Evolutionary conservation across 352 stramenopile genomes (phyloP).

Genomic region (Pythium dissotocum): DNA sequence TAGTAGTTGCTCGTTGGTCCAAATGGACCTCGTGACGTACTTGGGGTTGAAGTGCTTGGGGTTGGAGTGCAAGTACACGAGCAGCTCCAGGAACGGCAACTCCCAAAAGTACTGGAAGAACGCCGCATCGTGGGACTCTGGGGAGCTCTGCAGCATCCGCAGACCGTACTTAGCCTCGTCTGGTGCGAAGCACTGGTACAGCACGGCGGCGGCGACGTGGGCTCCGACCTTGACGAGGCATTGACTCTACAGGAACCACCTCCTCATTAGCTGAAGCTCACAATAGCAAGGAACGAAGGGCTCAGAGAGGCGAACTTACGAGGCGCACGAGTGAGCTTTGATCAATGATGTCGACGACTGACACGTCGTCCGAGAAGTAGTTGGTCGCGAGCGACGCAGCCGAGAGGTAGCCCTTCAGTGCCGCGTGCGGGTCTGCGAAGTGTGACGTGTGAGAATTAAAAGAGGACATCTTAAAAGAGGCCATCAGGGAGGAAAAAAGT

Average conservation of each 20-base stretch:
- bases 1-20: background rate
- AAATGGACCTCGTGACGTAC: slow-evolving; percentile 26
- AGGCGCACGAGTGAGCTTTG: slow-evolving; percentile 82
- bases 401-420: slow-evolving; percentile 71
- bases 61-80: slow-evolving; percentile 77
- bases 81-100: slow-evolving; percentile 78
- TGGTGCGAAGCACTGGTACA: slow-evolving; percentile 81
- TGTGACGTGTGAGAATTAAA: background rate
- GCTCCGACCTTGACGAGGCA: slow-evolving; percentile 82
- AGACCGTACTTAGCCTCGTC: slow-evolving; percentile 85
- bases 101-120: slow-evolving; percentile 91
- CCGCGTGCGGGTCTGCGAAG: slow-evolving; percentile 60
- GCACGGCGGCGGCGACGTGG: slow-evolving; percentile 75
- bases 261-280: background rate
- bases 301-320: slow-evolving; percentile 33
- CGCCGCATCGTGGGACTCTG: slow-evolving; percentile 63
- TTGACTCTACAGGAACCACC: slow-evolving; percentile 50
- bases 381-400: slow-evolving; percentile 81
- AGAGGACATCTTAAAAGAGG: background rate
- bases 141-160: slow-evolving; percentile 71
- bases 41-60: slow-evolving; percentile 71
- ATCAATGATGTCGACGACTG: slow-evolving; percentile 79
- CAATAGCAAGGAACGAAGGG: background rate
- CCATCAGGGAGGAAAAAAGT: background rate
- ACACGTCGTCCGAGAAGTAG: slow-evolving; percentile 73